Percentiles rank a stretch among this genome's conserved stretches.
Conservation (phyloP, 257 asterid species). For the Paulownia fortunei region DNA sequence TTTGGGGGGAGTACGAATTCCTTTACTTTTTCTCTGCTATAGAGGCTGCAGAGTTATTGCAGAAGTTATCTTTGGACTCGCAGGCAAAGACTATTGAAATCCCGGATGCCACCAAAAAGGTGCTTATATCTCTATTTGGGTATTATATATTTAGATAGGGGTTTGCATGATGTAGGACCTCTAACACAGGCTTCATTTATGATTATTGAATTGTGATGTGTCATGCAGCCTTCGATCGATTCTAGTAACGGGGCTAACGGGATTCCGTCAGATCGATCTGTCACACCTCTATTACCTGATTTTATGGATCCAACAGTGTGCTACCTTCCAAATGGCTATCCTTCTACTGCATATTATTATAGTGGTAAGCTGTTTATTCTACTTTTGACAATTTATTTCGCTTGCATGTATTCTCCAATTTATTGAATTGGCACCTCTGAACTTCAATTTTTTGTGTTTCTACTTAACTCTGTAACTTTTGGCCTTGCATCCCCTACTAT, state of each 20-base stretch:
- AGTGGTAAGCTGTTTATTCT: conserved; percentile 23
- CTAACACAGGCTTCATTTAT: too few species aligned
- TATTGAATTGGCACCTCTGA: neutral
- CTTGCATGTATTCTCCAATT: neutral
- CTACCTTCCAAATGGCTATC: conserved; percentile 55
- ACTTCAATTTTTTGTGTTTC: neutral
- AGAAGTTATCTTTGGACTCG: conserved; percentile 64
- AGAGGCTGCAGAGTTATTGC: conserved; percentile 72
- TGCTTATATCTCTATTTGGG: neutral
- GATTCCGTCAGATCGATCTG: conserved; percentile 47
- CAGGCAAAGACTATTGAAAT: conserved; percentile 52
- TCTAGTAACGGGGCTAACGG: conserved; percentile 42
- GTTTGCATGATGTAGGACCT: neutral
- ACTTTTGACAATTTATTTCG: neutral
- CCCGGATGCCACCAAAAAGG: conserved; percentile 60
- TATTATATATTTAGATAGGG: neutral
- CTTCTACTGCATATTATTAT: conserved; percentile 48
- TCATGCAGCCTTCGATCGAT: conserved; percentile 50
- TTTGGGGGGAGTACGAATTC: conserved; percentile 28
- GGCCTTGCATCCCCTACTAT: neutral
- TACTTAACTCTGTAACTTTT: neutral
- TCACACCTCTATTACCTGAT: conserved; percentile 54
- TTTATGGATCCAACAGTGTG: conserved; percentile 55
- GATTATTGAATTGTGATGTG: neutral
- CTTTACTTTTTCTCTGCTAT: conserved; percentile 42